Conservation (phyloP, 331 rosid species). For the Malus hybrid region DNA sequence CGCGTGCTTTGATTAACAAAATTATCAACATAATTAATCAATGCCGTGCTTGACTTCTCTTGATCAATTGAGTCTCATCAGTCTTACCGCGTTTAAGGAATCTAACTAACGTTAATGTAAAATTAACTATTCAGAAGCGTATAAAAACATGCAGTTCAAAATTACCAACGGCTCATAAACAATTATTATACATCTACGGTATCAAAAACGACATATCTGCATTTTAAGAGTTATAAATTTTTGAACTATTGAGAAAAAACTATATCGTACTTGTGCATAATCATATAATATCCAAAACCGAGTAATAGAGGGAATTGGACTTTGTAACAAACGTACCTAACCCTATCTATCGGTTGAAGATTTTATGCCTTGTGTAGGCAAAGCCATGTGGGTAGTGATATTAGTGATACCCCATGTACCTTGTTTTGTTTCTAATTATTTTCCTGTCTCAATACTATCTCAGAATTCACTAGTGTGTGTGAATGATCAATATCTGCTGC, state of each 20-base stretch:
- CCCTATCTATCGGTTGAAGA: conserved; percentile 31
- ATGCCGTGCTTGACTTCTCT: background rate
- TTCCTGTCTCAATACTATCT: background rate
- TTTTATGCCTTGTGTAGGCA: conserved; percentile 11
- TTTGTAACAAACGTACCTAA: conserved; percentile 57
- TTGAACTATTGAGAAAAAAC: background rate
- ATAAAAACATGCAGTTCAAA: too few species aligned
- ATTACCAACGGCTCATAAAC: too few species aligned
- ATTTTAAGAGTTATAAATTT: background rate
- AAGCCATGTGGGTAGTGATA: conserved; percentile 34
- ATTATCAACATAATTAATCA: too few species aligned
- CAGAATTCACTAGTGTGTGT: background rate
- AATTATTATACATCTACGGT: too few species aligned
- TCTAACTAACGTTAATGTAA: too few species aligned
- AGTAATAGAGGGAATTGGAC: conserved; percentile 23
- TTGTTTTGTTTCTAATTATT: conserved; percentile 4
- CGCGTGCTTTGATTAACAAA: background rate
- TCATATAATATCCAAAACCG: background rate
- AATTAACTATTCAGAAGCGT: background rate
- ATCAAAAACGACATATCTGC: too few species aligned
- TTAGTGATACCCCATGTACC: conserved; percentile 18
- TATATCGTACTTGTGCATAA: background rate
- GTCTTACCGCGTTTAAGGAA: background rate
- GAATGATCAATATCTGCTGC: background rate
- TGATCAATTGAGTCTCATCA: background rate